These are phyloP conservation scores for Cordyceps cateniannulata DNA, from an alignment of 2,329 filamentous ascomycete genomes.

Conservation along the genomic window DNA sequence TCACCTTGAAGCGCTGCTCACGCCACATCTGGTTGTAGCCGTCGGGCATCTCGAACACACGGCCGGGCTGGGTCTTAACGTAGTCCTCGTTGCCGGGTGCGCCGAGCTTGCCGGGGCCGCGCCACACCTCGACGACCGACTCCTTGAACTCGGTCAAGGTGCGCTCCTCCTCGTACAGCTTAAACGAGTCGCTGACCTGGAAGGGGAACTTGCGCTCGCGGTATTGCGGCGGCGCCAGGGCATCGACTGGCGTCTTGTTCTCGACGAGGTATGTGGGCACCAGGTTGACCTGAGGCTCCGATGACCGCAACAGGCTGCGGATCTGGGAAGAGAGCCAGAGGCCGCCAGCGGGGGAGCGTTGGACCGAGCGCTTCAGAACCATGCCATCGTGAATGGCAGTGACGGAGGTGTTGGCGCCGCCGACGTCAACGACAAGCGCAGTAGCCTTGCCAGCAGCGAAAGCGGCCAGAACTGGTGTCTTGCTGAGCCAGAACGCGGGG, in stretches of 20 bases:
- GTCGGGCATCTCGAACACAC: conserved; percentile 94
- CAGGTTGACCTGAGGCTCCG: conserved; percentile 64
- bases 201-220: conserved; percentile 64
- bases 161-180: conserved; percentile 81
- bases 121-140: conserved; percentile 91
- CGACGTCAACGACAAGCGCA: conserved; percentile 86
- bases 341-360: conserved; percentile 78
- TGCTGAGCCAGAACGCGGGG: conserved; percentile 88
- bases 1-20: conserved; percentile 75
- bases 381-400: conserved; percentile 92
- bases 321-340: conserved; percentile 88
- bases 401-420: conserved; percentile 80
- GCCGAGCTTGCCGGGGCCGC: conserved; percentile 63
- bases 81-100: conserved; percentile 68
- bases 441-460: conserved; percentile 92
- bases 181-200: conserved; percentile 63
- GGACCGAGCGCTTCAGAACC: conserved; percentile 83
- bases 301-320: conserved; percentile 67
- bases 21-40: conserved; percentile 95
- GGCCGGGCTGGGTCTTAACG: conserved; percentile 65
- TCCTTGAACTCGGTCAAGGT: conserved; percentile 96
- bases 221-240: conserved; percentile 70
- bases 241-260: conserved; percentile 83
- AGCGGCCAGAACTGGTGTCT: conserved; percentile 81
- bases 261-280: conserved; percentile 83